Evolutionary conservation across 495 filamentous ascomycete species (phyloP).

Genomic region (Talaromyces borbonicus): DNA sequence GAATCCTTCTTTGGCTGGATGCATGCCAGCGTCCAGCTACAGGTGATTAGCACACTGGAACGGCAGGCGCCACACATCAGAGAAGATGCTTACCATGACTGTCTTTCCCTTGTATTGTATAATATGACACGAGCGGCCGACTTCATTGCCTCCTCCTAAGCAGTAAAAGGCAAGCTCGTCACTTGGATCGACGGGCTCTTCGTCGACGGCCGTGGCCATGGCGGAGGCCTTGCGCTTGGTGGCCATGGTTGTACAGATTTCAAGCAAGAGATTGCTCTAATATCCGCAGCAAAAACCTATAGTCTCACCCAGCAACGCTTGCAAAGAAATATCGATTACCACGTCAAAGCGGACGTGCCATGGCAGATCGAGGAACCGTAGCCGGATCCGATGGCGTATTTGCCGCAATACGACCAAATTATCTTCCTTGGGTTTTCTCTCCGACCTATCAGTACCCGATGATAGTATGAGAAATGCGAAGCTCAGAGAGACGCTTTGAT

Average conservation of each 20-base stretch:
- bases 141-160: constrained; percentile 91
- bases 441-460: too few relatives aligned
- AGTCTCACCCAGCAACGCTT: too few relatives aligned
- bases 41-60: not conserved
- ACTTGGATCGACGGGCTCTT: constrained; percentile 64
- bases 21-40: constrained; percentile 91
- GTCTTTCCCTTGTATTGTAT: constrained; percentile 99
- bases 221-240: constrained; percentile 66
- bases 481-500: too few relatives aligned
- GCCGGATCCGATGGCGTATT: too few relatives aligned
- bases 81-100: constrained; percentile 67
- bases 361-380: not conserved
- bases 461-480: too few relatives aligned
- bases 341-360: not conserved
- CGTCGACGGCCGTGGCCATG: constrained; percentile 46
- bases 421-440: too few relatives aligned
- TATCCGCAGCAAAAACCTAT: too few relatives aligned
- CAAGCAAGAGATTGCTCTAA: not conserved
- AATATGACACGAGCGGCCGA: constrained; percentile 94
- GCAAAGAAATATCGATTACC: not conserved
- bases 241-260: constrained; percentile 42
- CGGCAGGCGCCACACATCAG: not conserved
- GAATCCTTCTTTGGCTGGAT: constrained; percentile 93
- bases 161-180: constrained; percentile 92
- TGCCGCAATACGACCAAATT: too few relatives aligned